Base-by-base conservation (phyloP, 306 rosid genomes). In the Trichosanthes cucumerina region DNA sequence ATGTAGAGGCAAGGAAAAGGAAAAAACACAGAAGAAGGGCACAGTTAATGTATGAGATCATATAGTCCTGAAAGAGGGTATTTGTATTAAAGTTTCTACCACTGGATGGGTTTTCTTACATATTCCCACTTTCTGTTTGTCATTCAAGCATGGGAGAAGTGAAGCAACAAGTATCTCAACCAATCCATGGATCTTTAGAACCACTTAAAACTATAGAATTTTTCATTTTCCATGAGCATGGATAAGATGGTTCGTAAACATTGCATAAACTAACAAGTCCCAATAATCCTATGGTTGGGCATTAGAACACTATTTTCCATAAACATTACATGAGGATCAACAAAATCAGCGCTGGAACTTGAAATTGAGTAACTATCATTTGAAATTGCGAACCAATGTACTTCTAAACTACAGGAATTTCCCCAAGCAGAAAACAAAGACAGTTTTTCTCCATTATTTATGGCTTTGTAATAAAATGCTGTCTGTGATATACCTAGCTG, bases 1-100 rank as follows among this genome's bases (percentile, higher is more conserved):
- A 71, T 80, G 53, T 14, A 14, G 77, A 78, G 73, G 76, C 77
- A 21, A 18, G 59, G 58, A 36, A 80, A 79, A 59, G 19, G 19
- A 62, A 28, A 60, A 73, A 65, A 57, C 68, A 71, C 13, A 39
- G 33, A 65, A 70, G 72, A 75, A 24, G 63, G 69, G 54, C 68
- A 52, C 39, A 7, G n/a, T 21, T 39, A 46, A 44, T 6, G 58
- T 24, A 71, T 71, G n/a, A 71, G 57, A 23, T n/a, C 31, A 39
- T 70, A 4, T 8, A 64, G 28, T 38, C 73, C 49, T 18, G 18
- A 13, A 34, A 66, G 28, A 66, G 10, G 73, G 49, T 33, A 12
- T 34, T 63, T 33, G 23, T n/a, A n/a, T 34, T 33, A 7, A 63
- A 2, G 43, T 66, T 66, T 66, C 28, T 7, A 66, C 73, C 28